These are phyloP conservation scores for Suhomyces bribrorum DNA, from an alignment of 1,139 yeast species.

Conservation along the genomic window DNA sequence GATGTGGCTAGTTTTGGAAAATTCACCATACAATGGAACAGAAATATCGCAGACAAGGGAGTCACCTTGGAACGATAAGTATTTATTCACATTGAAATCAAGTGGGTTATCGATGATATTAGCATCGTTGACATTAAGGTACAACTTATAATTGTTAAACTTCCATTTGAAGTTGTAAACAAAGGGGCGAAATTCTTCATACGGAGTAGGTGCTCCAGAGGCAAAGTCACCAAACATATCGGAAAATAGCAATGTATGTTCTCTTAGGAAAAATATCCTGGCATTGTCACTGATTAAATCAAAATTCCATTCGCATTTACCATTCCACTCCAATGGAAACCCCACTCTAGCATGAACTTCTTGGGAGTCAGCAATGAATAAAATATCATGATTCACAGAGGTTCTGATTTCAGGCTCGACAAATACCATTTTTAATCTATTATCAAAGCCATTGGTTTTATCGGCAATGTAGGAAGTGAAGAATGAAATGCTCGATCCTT, in stretches of 20 bases:
- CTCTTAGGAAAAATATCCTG: slow-evolving; percentile 71
- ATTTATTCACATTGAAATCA: slow-evolving; percentile 78
- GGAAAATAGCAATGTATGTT: slow-evolving; percentile 73
- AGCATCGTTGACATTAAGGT: slow-evolving; percentile 77
- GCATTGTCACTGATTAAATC: slow-evolving; percentile 53
- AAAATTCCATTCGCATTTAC: slow-evolving; percentile 67
- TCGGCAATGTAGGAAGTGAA: slow-evolving; percentile 57
- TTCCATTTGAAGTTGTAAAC: slow-evolving; percentile 64
- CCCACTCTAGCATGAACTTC: slow-evolving; percentile 57
- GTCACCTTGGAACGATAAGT: slow-evolving; percentile 71
- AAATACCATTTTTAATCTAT: slow-evolving; percentile 51
- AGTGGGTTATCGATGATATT: slow-evolving; percentile 88
- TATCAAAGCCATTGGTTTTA: slow-evolving; percentile 56
- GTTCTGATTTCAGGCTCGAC: slow-evolving; percentile 66
- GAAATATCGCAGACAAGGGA: slow-evolving; percentile 46
- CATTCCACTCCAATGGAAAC: slow-evolving; percentile 83
- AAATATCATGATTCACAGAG: slow-evolving; percentile 84
- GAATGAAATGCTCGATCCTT: slow-evolving; percentile 51
- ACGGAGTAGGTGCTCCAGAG: slow-evolving; percentile 70
- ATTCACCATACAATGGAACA: slow-evolving; percentile 65
- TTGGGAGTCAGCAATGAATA: slow-evolving; percentile 66
- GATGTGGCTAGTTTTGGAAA: slow-evolving; percentile 57
- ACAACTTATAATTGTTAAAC: slow-evolving; percentile 56
- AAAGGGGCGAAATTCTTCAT: slow-evolving; percentile 75
- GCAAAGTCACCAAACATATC: slow-evolving; percentile 79